Conservation (phyloP, 2,329 filamentous ascomycete genomes). For the Acrocalymma vagum region DNA sequence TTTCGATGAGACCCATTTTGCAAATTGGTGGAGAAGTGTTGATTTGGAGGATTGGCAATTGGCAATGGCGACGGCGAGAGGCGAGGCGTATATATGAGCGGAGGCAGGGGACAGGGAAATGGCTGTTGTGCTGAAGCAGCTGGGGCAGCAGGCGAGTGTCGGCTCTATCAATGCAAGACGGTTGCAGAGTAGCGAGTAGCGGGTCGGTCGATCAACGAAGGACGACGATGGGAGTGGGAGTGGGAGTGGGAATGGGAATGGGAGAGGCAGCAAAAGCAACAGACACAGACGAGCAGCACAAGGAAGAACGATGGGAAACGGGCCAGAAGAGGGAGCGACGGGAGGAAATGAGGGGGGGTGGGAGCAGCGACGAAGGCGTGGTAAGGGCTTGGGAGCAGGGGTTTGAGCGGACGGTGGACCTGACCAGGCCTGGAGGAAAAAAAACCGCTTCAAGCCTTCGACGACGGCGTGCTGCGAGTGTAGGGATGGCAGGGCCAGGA, state of each 20-base stretch:
- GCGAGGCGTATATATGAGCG: slow-evolving; percentile 27
- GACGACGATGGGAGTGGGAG: background rate
- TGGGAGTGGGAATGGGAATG: background rate
- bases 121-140: slow-evolving; percentile 33
- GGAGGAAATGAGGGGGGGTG: slow-evolving; percentile 15
- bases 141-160: too few relatives aligned
- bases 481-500: too few relatives aligned
- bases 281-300: too few relatives aligned
- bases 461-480: too few relatives aligned
- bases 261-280: background rate
- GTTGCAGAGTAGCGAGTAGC: slow-evolving; percentile 2
- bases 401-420: too few relatives aligned
- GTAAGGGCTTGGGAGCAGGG: too few relatives aligned
- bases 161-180: slow-evolving; percentile 8
- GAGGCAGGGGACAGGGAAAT: slow-evolving; percentile 20
- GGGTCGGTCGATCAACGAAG: background rate
- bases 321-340: slow-evolving; percentile 8
- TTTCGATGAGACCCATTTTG: slow-evolving; percentile 50
- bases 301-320: too few relatives aligned
- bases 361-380: slow-evolving; percentile 11
- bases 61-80: slow-evolving; percentile 6
- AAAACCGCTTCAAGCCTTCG: too few relatives aligned
- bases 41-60: slow-evolving; percentile 8
- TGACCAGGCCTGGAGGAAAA: too few relatives aligned
- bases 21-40: slow-evolving; percentile 5